Base-by-base conservation (phyloP, 768 basidiomycete species). In the Clitopilus passeckerianus region DNA sequence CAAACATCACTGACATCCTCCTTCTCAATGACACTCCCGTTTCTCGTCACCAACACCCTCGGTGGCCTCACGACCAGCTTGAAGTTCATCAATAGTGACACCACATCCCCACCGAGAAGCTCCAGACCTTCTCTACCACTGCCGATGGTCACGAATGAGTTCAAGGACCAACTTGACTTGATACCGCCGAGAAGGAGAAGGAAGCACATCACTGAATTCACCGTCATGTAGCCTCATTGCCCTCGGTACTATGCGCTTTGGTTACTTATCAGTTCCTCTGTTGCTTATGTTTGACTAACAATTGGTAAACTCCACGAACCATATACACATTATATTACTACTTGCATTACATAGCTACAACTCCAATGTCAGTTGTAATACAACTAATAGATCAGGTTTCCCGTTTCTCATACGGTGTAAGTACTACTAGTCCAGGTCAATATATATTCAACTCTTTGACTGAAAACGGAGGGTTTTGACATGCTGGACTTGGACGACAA, bases 101-200 rank as follows among this genome's bases (percentile, higher is more conserved):
- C 97, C 10, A 98, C 97, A 98, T 98, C 75, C 97, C 97, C 5
- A 98, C 96, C 66, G 98, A 99, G 84, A 99, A 99, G 85, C 95
- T 93, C 0, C 96, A 98, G 74, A 91, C 90, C 46, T 98, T 99
- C 84, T 98, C 96, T 4, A 99, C 97, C 15, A 95, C 97, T 41
- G 96, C 96, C 37, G 97, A 99, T 62, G 96, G 93, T 94, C 16
- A 91, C 98, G 89, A 85, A 80, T 68, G 97, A 99, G 77, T 98
- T 98, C 85, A 95, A 95, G 81, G 93, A 96, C 52, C 94, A 98
- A 70, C 86, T 99, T n/a, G n/a, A n/a, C n/a, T n/a, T 58, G 95
- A 98, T 64, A 85, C 85, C 7, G 73, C 86, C 1, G 97, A 99
- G 84, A 90, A 90, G 77, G 94, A 95, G 69, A 98, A 95, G 79